A percentile compares a stretch with the other conserved stretches of the same genome.
These are phyloP conservation scores for Tremellales sp. DNA, from an alignment of 1,284 basidiomycete species.

Conservation along the genomic window DNA sequence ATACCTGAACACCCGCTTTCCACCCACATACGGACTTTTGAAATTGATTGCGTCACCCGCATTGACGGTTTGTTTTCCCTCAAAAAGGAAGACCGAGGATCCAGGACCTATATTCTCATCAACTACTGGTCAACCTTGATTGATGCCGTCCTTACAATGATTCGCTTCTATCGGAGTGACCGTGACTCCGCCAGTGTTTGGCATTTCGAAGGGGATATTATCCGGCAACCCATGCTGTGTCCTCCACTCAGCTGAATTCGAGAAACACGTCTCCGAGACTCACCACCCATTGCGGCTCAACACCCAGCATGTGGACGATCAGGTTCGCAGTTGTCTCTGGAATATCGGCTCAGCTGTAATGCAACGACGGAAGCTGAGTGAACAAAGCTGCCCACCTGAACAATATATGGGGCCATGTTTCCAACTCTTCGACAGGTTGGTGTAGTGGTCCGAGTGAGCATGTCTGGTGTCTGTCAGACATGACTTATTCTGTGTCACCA, in stretches of 20 bases:
- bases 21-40: slow-evolving; percentile 67
- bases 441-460: slow-evolving; percentile 93
- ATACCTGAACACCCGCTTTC: slow-evolving; percentile 71
- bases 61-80: slow-evolving; percentile 81
- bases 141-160: slow-evolving; percentile 61
- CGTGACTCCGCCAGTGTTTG: slow-evolving; percentile 75
- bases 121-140: neutral
- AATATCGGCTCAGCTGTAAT: too few relatives aligned
- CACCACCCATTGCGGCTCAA: slow-evolving; percentile 81
- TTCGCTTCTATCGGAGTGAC: slow-evolving; percentile 97
- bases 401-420: slow-evolving; percentile 90
- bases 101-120: slow-evolving; percentile 63
- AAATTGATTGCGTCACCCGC: slow-evolving; percentile 71
- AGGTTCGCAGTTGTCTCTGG: slow-evolving; percentile 82
- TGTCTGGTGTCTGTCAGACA: slow-evolving; percentile 56
- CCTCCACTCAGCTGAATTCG: neutral
- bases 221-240: slow-evolving; percentile 60
- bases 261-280: slow-evolving; percentile 43
- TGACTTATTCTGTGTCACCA: neutral
- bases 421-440: slow-evolving; percentile 82
- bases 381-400: slow-evolving; percentile 61
- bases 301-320: slow-evolving; percentile 81
- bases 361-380: too few relatives aligned
- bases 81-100: slow-evolving; percentile 88
- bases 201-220: slow-evolving; percentile 68